Conservation (phyloP, 1,139 yeast genomes). For the Chernovozyma sophiae-reginae region DNA sequence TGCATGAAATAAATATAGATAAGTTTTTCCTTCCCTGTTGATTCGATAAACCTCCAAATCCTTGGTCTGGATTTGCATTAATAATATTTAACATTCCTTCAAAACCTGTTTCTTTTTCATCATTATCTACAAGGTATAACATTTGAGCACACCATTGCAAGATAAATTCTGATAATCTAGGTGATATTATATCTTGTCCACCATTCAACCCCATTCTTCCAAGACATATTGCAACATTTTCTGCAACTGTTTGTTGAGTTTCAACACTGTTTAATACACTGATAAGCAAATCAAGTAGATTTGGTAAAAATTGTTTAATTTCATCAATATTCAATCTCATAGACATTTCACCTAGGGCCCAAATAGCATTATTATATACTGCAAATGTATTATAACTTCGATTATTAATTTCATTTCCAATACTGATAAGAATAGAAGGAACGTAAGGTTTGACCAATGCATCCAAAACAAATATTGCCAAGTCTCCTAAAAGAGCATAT, state of each 20-base stretch:
- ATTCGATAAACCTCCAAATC: constrained; percentile 48
- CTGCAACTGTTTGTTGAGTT: constrained; percentile 63
- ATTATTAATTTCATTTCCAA: constrained; percentile 64
- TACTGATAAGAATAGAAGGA: constrained; percentile 54
- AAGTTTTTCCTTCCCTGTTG: constrained; percentile 47
- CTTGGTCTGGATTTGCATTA: constrained; percentile 59
- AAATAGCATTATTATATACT: constrained; percentile 82
- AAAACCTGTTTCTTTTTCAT: constrained; percentile 77
- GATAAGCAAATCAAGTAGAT: constrained; percentile 58
- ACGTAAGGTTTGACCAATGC: constrained; percentile 53
- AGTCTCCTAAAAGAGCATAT: constrained; percentile 86
- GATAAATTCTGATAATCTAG: constrained; percentile 54
- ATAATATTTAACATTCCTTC: constrained; percentile 70
- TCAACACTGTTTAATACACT: constrained; percentile 59
- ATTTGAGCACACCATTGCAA: constrained; percentile 66
- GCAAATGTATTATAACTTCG: constrained; percentile 51
- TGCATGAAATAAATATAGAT: constrained; percentile 56
- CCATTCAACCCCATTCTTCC: constrained; percentile 79
- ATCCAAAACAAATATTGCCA: constrained; percentile 61
- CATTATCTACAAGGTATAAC: constrained; percentile 63
- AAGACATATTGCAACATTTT: constrained; percentile 87
- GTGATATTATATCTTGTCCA: constrained; percentile 53
- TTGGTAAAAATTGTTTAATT: constrained; percentile 57
- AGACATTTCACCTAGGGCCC: constrained; percentile 89
- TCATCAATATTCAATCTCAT: constrained; percentile 51